Conservation (phyloP, 768 basidiomycete species). For the Ephemerocybe angulata region DNA sequence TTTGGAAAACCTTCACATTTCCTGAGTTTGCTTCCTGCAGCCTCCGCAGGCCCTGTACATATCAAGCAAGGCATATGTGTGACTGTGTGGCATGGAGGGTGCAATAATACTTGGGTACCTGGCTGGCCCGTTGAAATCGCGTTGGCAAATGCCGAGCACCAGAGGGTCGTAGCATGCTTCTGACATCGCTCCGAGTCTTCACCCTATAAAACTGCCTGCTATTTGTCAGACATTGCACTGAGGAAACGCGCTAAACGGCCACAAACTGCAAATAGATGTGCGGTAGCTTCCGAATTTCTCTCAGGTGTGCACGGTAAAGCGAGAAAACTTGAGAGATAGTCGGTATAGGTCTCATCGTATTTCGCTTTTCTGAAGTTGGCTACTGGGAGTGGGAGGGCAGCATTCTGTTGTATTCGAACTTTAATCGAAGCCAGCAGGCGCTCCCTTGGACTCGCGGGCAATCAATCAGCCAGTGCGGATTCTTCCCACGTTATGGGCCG, state of each 20-base stretch:
- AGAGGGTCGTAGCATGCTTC: conserved; percentile 37
- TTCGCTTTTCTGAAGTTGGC: too few species aligned
- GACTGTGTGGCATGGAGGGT: not conserved
- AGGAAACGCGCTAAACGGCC: not conserved
- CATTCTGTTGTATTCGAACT: too few species aligned
- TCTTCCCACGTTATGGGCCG: too few species aligned
- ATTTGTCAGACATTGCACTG: conserved; percentile 6
- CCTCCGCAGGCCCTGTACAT: conserved; percentile 46
- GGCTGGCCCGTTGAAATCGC: conserved; percentile 50
- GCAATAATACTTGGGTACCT: too few species aligned
- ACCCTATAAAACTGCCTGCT: conserved; percentile 63
- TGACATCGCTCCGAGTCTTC: conserved; percentile 55
- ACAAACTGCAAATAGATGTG: conserved; percentile 41
- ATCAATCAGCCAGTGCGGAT: too few species aligned
- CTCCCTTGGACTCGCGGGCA: too few species aligned
- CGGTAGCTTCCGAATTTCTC: conserved; percentile 39
- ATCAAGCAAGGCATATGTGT: not conserved
- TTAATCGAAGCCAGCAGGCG: too few species aligned
- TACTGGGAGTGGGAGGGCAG: too few species aligned
- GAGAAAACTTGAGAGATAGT: conserved; percentile 16
- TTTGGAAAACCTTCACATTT: conserved; percentile 45
- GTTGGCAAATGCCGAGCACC: conserved; percentile 25
- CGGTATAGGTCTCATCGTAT: not conserved
- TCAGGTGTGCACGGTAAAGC: conserved; percentile 40
- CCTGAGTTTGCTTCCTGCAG: conserved; percentile 55